Base-by-base conservation (phyloP, 257 asterid genomes). In the Solanum etuberosum region DNA sequence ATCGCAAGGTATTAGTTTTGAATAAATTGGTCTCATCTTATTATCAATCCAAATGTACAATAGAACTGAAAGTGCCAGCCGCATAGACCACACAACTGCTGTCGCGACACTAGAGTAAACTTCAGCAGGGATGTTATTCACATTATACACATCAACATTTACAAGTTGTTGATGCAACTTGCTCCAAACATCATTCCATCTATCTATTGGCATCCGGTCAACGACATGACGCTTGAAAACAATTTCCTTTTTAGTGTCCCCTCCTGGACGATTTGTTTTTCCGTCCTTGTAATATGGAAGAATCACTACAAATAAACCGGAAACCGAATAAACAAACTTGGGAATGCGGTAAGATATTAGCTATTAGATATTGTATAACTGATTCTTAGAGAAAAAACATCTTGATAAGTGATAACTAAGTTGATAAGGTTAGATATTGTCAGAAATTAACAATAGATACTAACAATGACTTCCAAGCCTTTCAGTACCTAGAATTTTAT, bases 141-240 rank as follows among this genome's bases (percentile, higher is more conserved):
- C 96, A 91, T 95, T 90, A 83, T 92, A 88, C 88, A 97, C 99
- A 86, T 95, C 99, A 72, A 97, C 98, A 90, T 97, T 93, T 76
- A 95, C 97, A 86, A 97, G 93, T 92, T 97, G 99, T 83, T 95
- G 98, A 90, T 97, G 99, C 92, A 97, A 91, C 95, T 95, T 95
- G 83, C 92, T 90, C 99, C 99, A 97, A 85, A 95, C 98, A 94
- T 95, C 98, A 92, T 93, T 95, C 99, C 99, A 97, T 92, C 98
- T 91, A 90, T 95, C 99, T 51, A 95, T 91, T 61, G 99, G 99
- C 99, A 97, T 97, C 34, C 92, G 97, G 63, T 94, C 95, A 72
- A 97, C 97, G 88, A 93, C 89, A 88, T 97, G 99, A 86, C 99
- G 98, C 57, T 92, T 94, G 93, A 92, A 97, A 59, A 95, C 86